Evolutionary conservation across 495 filamentous ascomycete species (phyloP).

Genomic region (Elaphomyces granulatus): DNA sequence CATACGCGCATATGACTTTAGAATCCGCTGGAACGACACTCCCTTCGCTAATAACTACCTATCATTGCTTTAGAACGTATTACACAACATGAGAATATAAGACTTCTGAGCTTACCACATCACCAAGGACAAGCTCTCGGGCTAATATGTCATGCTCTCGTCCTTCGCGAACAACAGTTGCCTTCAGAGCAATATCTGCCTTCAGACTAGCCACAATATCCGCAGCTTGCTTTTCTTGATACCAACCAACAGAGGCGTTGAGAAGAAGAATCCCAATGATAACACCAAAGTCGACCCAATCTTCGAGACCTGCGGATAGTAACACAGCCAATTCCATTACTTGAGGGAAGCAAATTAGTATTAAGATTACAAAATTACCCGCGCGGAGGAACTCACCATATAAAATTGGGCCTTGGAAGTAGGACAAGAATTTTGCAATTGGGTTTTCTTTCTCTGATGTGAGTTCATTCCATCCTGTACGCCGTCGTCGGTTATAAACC

Average conservation of each 20-base stretch:
- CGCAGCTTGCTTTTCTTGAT: slow-evolving; percentile 72
- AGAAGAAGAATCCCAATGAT: slow-evolving; percentile 66
- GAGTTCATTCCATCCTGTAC: slow-evolving; percentile 58
- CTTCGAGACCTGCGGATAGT: slow-evolving; percentile 55
- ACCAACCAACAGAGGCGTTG: slow-evolving; percentile 66
- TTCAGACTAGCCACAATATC: slow-evolving; percentile 69
- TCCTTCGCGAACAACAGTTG: slow-evolving; percentile 51
- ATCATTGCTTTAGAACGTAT: slow-evolving; percentile 4
- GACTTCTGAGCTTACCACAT: slow-evolving; percentile 49
- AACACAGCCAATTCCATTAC: slow-evolving; percentile 73
- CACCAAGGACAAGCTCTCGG: slow-evolving; percentile 63
- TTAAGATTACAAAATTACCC: too few species aligned
- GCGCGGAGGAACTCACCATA: slow-evolving; percentile 44
- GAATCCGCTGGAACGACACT: slow-evolving; percentile 56
- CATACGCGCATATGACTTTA: slow-evolving; percentile 58
- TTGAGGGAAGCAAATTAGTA: slow-evolving; percentile 14
- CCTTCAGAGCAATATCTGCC: slow-evolving; percentile 68
- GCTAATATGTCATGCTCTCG: slow-evolving; percentile 52
- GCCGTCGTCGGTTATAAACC: slow-evolving; percentile 43
- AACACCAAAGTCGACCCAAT: slow-evolving; percentile 75
- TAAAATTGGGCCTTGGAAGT: slow-evolving; percentile 67
- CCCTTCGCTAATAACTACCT: slow-evolving; percentile 55
- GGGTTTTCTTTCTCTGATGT: slow-evolving; percentile 59
- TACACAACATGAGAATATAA: slow-evolving; percentile 23
- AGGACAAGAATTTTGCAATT: slow-evolving; percentile 56